These are phyloP conservation scores for Asterochloris erici DNA, from an alignment of 139 green algal genomes.

Conservation along the genomic window DNA sequence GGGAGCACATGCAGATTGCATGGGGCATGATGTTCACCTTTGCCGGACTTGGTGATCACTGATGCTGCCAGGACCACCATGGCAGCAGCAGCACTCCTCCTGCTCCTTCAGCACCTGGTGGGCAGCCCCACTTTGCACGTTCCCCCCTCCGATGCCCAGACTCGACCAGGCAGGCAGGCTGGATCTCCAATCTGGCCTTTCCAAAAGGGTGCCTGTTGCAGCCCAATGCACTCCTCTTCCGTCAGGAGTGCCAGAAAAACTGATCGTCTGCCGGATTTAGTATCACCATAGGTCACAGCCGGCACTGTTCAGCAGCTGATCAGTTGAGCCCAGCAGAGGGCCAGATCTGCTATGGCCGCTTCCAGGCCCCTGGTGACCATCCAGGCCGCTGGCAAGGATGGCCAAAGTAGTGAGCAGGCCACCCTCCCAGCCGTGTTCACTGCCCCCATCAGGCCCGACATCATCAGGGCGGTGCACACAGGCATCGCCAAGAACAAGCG, in stretches of 20 bases:
- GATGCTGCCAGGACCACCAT: slow-evolving; percentile 93
- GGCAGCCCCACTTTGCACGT: no score
- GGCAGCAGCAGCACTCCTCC: background rate
- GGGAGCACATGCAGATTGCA: background rate
- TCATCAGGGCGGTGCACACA: slow-evolving; percentile 89
- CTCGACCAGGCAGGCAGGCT: no score
- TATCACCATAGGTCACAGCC: no score
- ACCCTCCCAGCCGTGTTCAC: slow-evolving; percentile 88
- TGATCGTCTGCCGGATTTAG: no score
- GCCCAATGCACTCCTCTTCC: no score
- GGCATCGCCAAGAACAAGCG: slow-evolving; percentile 95
- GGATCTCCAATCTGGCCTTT: no score
- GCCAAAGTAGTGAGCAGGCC: slow-evolving; percentile 62
- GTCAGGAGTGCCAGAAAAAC: no score
- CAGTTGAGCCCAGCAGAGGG: no score
- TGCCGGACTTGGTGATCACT: slow-evolving; percentile 89
- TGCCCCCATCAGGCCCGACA: slow-evolving; percentile 88
- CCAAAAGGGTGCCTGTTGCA: no score
- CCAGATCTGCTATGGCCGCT: slow-evolving; percentile 49
- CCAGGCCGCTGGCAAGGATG: slow-evolving; percentile 54
- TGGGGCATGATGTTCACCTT: slow-evolving; percentile 54
- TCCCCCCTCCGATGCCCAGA: no score
- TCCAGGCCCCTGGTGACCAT: slow-evolving; percentile 86
- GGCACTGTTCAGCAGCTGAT: no score
- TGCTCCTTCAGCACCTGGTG: no score